Conservation (phyloP, 495 filamentous ascomycete species). For the Aspergillus leporis region DNA sequence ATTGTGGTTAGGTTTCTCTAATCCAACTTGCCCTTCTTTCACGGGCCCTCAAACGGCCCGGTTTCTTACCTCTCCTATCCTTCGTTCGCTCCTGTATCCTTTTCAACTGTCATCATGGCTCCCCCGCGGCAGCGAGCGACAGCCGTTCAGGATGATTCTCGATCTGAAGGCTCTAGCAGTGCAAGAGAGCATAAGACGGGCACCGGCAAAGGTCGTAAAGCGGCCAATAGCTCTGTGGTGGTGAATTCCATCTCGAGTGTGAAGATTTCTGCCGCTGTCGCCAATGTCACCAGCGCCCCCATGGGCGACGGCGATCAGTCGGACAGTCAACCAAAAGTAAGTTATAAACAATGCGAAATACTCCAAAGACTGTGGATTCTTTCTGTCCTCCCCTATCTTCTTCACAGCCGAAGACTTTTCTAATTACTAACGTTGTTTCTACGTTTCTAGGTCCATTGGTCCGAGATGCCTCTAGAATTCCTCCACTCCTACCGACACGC, state of each 20-base stretch:
- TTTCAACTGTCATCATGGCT: slow-evolving; percentile 34
- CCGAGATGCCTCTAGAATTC: slow-evolving; percentile 66
- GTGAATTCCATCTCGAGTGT: slow-evolving; percentile 8
- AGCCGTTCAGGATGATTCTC: slow-evolving; percentile 50
- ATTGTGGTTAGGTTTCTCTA: slow-evolving; percentile 11
- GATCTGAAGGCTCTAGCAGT: slow-evolving; percentile 55
- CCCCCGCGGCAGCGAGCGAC: slow-evolving; percentile 49
- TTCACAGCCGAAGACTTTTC: background rate
- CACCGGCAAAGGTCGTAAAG: slow-evolving; percentile 37
- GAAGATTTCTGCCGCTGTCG: slow-evolving; percentile 30
- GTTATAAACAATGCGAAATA: slow-evolving; percentile 8
- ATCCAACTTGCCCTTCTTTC: background rate
- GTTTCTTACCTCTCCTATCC: background rate
- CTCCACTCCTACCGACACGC: slow-evolving; percentile 80
- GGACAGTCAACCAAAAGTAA: slow-evolving; percentile 38
- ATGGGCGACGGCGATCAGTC: slow-evolving; percentile 24
- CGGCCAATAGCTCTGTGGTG: slow-evolving; percentile 16
- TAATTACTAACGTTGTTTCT: slow-evolving; percentile 11
- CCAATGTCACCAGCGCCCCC: slow-evolving; percentile 40
- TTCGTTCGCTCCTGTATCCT: slow-evolving; percentile 5
- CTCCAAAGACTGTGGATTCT: background rate
- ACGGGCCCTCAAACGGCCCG: slow-evolving; percentile 7
- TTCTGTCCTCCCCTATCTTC: background rate
- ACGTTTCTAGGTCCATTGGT: slow-evolving; percentile 67
- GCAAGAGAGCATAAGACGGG: slow-evolving; percentile 46